Evolutionary conservation across 1,139 yeast species (phyloP), one percentile per base, ranked within the genome.

Genomic region (Kodamaea sp.): DNA sequence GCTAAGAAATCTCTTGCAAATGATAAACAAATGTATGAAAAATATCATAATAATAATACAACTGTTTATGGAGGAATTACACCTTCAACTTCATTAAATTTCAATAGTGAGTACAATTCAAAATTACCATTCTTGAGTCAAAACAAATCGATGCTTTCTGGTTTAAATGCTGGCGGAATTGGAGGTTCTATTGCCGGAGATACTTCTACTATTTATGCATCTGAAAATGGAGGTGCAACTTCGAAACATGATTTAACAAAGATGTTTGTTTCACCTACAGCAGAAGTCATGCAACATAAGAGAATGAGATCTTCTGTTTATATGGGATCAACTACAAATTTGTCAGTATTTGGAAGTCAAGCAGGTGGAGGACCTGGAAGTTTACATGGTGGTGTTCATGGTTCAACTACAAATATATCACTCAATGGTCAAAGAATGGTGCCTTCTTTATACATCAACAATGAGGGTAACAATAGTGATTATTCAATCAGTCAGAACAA

Each of bases 201-300:
- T 39, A 59, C 57, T 32, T 64, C 71, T 7, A 67, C 71, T 20
- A 60, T 67, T 29, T 63, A 66, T 45, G 62, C 60, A 34, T 54
- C 65, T n/a, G 72, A 67, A 26, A 52, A 55, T 4, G 64, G 62
- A 9, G 60, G 49, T 12, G 60, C 68, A 20, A 60, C 72, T 2
- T 52, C 69, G 20, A 67, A 66, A 41, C 65, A 66, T 42, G 77
- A 71, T 47, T 57, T 69, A 49, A 70, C 76, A 37, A 67, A 61
- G 43, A 72, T 84, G 75, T 85, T 81, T 57, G 78, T 85, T 41
- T 83, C 92, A 5, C 95, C 95, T 28, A 85, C 94, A 2, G 84
- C 83, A 12, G 89, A 84, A 54, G 84, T 82, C 29, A 76, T 81
- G 79, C 70, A 69, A 44, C 73, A 66, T 44, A 66, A 64, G 49